phyloP scores from a whole-genome alignment of 108 stramenopile genomes.

The Hondaea fermentalgiana region DNA sequence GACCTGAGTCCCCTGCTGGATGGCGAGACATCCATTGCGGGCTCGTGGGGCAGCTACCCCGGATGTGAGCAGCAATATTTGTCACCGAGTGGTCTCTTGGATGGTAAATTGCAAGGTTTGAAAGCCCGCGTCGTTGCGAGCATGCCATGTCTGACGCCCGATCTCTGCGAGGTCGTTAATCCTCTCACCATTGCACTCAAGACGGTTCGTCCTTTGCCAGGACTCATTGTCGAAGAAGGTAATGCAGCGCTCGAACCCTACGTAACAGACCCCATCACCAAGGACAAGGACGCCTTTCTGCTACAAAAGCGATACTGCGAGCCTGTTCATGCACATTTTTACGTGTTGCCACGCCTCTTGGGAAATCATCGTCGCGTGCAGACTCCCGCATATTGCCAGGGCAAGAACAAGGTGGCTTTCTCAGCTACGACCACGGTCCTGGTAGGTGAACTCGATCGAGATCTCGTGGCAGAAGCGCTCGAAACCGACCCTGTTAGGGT shows the following conservation, averaged over 20 bases:
- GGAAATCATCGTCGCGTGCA: background rate
- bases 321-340: background rate
- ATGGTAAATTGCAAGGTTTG: background rate
- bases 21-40: background rate
- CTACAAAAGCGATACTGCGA: slow-evolving; percentile 1
- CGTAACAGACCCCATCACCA: background rate
- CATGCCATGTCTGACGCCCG: background rate
- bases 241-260: background rate
- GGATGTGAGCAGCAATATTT: background rate
- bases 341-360: background rate
- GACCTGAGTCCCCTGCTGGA: background rate
- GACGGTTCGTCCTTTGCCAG: background rate
- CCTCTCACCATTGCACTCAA: background rate
- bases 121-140: background rate
- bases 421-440: background rate
- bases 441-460: background rate
- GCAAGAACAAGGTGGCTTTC: background rate
- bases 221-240: background rate
- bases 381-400: background rate
- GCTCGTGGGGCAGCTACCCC: background rate
- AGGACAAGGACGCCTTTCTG: background rate
- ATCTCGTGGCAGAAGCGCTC: background rate
- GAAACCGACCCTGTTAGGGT: background rate
- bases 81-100: background rate
- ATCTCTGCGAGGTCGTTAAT: background rate